Conservation (phyloP, 768 basidiomycete genomes). For the Termitomyces bulborhizus region DNA sequence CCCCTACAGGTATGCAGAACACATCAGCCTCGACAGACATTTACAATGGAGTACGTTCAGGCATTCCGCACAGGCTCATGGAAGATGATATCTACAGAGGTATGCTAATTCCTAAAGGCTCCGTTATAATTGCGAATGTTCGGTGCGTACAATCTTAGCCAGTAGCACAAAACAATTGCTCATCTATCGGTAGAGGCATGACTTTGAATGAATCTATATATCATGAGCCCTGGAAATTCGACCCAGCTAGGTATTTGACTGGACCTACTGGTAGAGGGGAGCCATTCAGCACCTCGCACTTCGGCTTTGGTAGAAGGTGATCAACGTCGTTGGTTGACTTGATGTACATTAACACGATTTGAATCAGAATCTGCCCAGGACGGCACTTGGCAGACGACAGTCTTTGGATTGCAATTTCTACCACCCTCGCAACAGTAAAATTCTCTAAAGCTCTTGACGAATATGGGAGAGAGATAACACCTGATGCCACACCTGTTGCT, state of each 20-base stretch:
- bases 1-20: slow-evolving; percentile 3
- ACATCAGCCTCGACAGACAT: not conserved
- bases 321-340: not conserved
- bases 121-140: slow-evolving; percentile 11
- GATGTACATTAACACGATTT: not conserved
- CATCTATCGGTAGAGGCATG: slow-evolving; percentile 6
- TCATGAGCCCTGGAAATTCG: slow-evolving; percentile 8
- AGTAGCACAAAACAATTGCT: not conserved
- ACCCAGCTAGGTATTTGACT: slow-evolving; percentile 12
- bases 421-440: slow-evolving; percentile 8
- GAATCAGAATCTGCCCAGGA: slow-evolving; percentile 26
- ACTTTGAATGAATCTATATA: slow-evolving; percentile 11
- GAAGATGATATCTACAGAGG: slow-evolving; percentile 14
- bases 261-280: slow-evolving; percentile 10
- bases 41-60: not conserved
- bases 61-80: slow-evolving; percentile 13
- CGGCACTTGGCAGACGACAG: slow-evolving; percentile 33
- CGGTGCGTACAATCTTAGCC: slow-evolving; percentile 2
- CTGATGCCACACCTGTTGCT: slow-evolving; percentile 1
- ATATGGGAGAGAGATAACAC: slow-evolving; percentile 10
- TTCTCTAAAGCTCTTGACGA: slow-evolving; percentile 8
- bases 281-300: slow-evolving; percentile 8
- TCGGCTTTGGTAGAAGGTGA: slow-evolving; percentile 14
- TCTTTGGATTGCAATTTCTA: slow-evolving; percentile 19
- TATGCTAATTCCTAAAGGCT: slow-evolving; percentile 13